These are phyloP conservation scores for Papiliotrema terrestris DNA, from an alignment of 1,284 basidiomycete species.

Conservation along the genomic window DNA sequence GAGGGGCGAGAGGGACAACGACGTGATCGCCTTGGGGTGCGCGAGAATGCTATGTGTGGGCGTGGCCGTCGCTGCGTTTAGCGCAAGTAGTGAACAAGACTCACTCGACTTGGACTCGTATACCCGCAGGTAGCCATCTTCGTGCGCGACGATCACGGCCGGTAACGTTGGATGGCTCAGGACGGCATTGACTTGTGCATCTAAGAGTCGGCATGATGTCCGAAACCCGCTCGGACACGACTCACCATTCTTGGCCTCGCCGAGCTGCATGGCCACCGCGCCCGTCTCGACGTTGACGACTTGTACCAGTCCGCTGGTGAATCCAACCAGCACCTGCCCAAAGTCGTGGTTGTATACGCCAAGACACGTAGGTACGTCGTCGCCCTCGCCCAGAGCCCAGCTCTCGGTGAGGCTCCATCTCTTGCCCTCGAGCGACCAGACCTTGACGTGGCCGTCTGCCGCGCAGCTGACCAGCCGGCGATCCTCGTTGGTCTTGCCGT, in stretches of 20 bases:
- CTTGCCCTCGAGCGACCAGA: constrained; percentile 10
- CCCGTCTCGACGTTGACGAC: constrained; percentile 85
- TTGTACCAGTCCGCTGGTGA: constrained; percentile 82
- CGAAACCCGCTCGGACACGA: not conserved
- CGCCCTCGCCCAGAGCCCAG: constrained; percentile 7
- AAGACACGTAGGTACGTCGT: constrained; percentile 63
- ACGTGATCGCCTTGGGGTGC: constrained; percentile 87
- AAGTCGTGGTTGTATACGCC: constrained; percentile 50
- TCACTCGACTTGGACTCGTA: constrained; percentile 78
- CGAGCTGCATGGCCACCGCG: constrained; percentile 66
- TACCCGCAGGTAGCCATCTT: constrained; percentile 88
- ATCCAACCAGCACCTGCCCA: constrained; percentile 63
- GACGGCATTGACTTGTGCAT: constrained; percentile 85
- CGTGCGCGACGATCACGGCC: constrained; percentile 82
- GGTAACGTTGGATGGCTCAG: constrained; percentile 88
- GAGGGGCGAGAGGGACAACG: constrained; percentile 78
- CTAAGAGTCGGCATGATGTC: constrained; percentile 44
- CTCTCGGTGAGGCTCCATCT: constrained; percentile 4
- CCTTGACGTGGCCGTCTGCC: constrained; percentile 22
- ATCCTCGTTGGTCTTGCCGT: not conserved
- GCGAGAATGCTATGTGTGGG: constrained; percentile 85
- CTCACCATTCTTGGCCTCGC: constrained; percentile 17
- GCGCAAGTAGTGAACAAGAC: constrained; percentile 23
- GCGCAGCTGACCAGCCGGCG: constrained; percentile 1
- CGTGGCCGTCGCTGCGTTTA: constrained; percentile 55